Evolutionary conservation across 1,284 basidiomycete species (phyloP), one percentile per base, ranked within the genome.

Genomic region (Fomitopsis betulina): DNA sequence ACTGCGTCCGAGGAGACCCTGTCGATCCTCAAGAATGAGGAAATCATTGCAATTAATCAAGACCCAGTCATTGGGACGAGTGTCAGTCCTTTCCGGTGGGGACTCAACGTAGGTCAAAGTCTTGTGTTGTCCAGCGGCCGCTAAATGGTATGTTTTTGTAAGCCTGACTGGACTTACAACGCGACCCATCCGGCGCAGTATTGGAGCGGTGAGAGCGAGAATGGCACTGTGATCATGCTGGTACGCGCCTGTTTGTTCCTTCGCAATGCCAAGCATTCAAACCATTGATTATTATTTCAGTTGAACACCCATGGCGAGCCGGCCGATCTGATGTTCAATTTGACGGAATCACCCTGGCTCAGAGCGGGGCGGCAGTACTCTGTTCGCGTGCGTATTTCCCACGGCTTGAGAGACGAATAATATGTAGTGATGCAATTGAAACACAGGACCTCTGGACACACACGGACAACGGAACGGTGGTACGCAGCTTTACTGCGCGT

Each of bases 261-360:
- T 15, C 35, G 47, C 30, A 19, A 23, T 49, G 27, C 43, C 5
- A 30, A 9, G 51, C 33, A 38, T 51, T 50, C 13, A 3, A 19
- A 19, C 15, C 21, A 27, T n/a, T 10, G 30, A 37, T 23, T 37
- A 25, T 12, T 9, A 4, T 23, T 2, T 1, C 32, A 76, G 75
- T 65, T 77, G 39, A 78, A 77, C 61, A 73, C 73, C 1, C 72
- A 85, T 39, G 75, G 84, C 62, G 70, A 81, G 63, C 75, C 84
- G 3, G 76, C 81, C 1, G 75, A 77, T 58, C 75, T 88, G 79
- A 79, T 74, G 65, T 88, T 88, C 70, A 85, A 77, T 60, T 70
- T 89, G 56, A 85, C 84, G 3, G 85, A 88, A 65, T 86, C 85
- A 0, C 85, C 86, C 0, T 88, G 85, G 84, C 81, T 87, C 62